Conservation (phyloP, 768 basidiomycete genomes). For the Gelatoporia subvermispora region DNA sequence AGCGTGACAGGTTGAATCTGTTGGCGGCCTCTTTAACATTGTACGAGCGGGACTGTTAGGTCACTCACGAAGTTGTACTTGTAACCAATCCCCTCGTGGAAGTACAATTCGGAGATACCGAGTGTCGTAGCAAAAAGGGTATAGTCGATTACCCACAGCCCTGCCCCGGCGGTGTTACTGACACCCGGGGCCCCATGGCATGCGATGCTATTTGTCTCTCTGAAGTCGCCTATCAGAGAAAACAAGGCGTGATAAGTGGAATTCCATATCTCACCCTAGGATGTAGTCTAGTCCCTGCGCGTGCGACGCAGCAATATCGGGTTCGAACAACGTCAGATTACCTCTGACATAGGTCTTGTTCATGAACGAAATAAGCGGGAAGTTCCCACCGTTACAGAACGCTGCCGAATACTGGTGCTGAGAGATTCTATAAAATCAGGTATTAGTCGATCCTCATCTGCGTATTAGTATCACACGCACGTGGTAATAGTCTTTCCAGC, state of each 20-base stretch:
- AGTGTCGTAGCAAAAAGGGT: conserved; percentile 52
- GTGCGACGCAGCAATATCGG: conserved; percentile 50
- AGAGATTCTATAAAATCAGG: conserved; percentile 38
- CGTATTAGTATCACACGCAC: conserved; percentile 29
- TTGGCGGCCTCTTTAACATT: not conserved
- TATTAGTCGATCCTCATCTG: not conserved
- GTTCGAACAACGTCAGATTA: conserved; percentile 46
- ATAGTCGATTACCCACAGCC: conserved; percentile 67
- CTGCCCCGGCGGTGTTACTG: conserved; percentile 66
- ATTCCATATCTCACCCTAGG: conserved; percentile 41
- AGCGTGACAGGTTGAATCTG: conserved; percentile 63
- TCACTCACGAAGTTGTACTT: conserved; percentile 58
- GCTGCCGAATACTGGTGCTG: conserved; percentile 52
- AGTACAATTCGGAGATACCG: conserved; percentile 50
- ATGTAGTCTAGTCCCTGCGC: conserved; percentile 48
- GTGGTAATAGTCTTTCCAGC: conserved; percentile 49
- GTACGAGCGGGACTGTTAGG: not conserved
- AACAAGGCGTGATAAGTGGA: not conserved
- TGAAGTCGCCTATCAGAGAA: not conserved
- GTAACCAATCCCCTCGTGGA: conserved; percentile 66
- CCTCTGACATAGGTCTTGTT: conserved; percentile 50
- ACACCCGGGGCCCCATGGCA: conserved; percentile 47
- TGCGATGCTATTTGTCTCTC: conserved; percentile 31
- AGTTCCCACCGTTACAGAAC: conserved; percentile 52
- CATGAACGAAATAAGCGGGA: conserved; percentile 61